Evolutionary conservation across 805 yeast genomes (phyloP).

Genomic region (Nakazawaea ishiwadae): DNA sequence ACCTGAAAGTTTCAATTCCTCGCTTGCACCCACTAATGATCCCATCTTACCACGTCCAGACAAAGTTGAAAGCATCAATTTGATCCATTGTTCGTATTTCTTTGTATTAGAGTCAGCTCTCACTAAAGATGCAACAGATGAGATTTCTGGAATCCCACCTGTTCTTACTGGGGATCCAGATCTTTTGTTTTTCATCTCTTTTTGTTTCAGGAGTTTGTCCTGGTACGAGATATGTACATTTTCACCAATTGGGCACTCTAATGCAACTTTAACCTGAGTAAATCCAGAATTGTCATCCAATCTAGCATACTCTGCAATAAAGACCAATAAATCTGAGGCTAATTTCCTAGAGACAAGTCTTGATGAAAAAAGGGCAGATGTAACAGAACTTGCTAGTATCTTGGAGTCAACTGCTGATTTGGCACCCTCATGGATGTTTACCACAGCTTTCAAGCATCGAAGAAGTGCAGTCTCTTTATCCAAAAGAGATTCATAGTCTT

Average conservation of each 20-base stretch:
- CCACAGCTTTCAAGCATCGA: conserved; percentile 76
- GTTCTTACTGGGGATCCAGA: conserved; percentile 7
- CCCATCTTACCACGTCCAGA: conserved; percentile 85
- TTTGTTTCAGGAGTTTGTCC: conserved; percentile 15
- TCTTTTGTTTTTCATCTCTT: neutral
- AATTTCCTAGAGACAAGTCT: conserved; percentile 74
- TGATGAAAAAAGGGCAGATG: conserved; percentile 76
- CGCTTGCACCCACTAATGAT: conserved; percentile 88
- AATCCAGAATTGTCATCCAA: conserved; percentile 9
- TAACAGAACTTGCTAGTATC: conserved; percentile 60
- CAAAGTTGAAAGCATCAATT: conserved; percentile 24
- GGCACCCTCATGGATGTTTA: conserved; percentile 69
- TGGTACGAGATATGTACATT: conserved; percentile 27
- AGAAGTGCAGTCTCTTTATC: conserved; percentile 77
- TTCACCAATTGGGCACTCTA: conserved; percentile 26
- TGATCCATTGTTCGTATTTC: conserved; percentile 30
- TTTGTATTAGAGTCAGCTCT: conserved; percentile 23
- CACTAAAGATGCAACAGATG: neutral
- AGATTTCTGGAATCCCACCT: too few species aligned
- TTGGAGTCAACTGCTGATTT: conserved; percentile 53
- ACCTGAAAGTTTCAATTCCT: conserved; percentile 59
- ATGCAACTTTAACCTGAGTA: conserved; percentile 18
- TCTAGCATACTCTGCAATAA: conserved; percentile 19
- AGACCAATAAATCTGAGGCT: conserved; percentile 77
- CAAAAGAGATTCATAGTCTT: conserved; percentile 25